A percentile compares a stretch with the other conserved stretches of the same genome.
These are phyloP conservation scores for Chlamydomonas reinhardtii DNA, from an alignment of 163 green algal genomes.

Conservation along the genomic window DNA sequence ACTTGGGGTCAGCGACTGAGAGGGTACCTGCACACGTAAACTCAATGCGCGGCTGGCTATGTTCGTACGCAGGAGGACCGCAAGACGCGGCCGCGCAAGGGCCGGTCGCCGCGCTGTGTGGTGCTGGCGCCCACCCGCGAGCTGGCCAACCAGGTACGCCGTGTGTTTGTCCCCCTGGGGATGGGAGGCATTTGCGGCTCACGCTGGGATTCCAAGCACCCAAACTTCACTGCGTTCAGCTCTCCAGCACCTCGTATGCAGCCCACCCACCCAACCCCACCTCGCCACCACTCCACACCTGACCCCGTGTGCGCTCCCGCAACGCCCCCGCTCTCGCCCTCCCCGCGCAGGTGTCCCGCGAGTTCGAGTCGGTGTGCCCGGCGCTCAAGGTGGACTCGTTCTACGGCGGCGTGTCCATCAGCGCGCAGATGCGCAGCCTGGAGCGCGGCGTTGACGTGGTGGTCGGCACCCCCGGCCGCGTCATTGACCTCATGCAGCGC, in stretches of 20 bases:
- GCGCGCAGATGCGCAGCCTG: slow-evolving; percentile 70
- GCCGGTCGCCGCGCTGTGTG: slow-evolving; percentile 81
- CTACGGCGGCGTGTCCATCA: slow-evolving; percentile 84
- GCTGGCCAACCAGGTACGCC: slow-evolving; percentile 92
- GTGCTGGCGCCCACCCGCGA: slow-evolving; percentile 97
- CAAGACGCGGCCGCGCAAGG: slow-evolving; percentile 37
- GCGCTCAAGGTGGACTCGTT: slow-evolving; percentile 68
- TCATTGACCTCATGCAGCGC: slow-evolving; percentile 97
- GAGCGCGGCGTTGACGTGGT: slow-evolving; percentile 92
- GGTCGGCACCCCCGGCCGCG: slow-evolving; percentile 95
- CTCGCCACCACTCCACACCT: too few relatives aligned
- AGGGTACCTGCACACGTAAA: too few relatives aligned
- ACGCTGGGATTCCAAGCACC: too few relatives aligned
- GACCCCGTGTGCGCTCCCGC: not conserved
- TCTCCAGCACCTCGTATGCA: too few relatives aligned
- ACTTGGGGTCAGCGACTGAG: too few relatives aligned
- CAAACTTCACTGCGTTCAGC: too few relatives aligned
- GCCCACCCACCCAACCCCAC: too few relatives aligned
- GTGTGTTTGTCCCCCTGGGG: too few relatives aligned
- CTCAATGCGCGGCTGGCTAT: not conserved
- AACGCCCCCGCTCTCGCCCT: not conserved
- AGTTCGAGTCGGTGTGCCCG: slow-evolving; percentile 86
- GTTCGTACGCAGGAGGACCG: slow-evolving; percentile 17
- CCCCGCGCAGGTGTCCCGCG: slow-evolving; percentile 78
- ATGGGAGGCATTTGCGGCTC: too few relatives aligned